phyloP scores from a whole-genome alignment of 202 grass and related monocot species.

The Zoysia matrella region DNA sequence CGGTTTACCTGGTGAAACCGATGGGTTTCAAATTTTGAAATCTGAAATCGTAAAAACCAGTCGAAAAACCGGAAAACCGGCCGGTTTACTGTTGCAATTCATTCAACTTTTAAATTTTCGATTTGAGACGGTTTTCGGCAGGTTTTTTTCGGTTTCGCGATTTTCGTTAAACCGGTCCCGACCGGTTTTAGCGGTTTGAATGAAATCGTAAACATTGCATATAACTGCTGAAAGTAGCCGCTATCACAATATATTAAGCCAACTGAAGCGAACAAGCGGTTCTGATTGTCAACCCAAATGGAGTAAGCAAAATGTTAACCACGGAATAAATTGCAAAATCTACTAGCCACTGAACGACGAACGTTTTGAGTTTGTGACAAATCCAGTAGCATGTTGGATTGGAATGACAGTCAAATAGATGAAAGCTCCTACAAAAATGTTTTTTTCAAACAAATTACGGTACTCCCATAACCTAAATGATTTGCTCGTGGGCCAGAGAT shows the following conservation, averaged over 20 bases:
- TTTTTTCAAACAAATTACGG: background rate
- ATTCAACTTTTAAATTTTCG: too few species aligned
- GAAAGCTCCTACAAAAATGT: background rate
- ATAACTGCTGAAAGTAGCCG: slow-evolving; percentile 22
- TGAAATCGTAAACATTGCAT: too few species aligned
- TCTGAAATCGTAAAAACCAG: too few species aligned
- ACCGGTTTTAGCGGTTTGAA: too few species aligned
- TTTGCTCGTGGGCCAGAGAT: background rate
- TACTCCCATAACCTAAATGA: background rate
- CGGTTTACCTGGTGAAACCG: too few species aligned
- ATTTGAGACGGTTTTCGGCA: too few species aligned
- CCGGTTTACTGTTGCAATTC: too few species aligned
- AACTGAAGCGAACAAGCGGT: background rate
- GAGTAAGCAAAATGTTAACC: background rate
- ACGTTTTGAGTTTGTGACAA: background rate
- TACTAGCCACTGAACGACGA: background rate
- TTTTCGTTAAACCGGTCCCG: too few species aligned
- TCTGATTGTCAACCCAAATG: background rate
- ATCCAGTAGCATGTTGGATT: background rate
- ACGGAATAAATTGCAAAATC: background rate
- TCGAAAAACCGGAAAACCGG: too few species aligned
- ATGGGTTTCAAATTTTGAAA: too few species aligned
- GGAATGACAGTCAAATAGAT: background rate
- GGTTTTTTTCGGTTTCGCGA: too few species aligned
- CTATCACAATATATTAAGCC: slow-evolving; percentile 1